A percentile compares a stretch with the other conserved stretches of the same genome.
Evolutionary conservation across 305 asterid genomes (phyloP).

Genomic region (Coffea humblotiana): DNA sequence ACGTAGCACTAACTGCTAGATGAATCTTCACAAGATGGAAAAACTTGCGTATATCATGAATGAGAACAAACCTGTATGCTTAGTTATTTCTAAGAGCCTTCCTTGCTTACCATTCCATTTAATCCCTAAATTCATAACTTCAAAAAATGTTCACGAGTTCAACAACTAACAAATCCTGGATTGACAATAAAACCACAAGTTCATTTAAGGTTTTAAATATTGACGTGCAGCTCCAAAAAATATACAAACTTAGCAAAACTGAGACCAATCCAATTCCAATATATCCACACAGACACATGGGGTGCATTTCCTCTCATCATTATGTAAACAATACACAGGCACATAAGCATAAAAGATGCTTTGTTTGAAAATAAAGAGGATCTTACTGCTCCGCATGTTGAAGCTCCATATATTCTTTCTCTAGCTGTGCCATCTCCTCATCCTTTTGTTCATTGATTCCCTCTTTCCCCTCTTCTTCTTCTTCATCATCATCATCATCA

Average conservation of each 20-base stretch:
- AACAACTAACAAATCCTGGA: neutral
- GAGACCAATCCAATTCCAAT: neutral
- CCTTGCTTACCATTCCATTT: neutral
- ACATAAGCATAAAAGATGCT: neutral
- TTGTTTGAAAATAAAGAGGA: neutral
- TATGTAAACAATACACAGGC: neutral
- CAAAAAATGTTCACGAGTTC: neutral
- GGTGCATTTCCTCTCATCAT: no score
- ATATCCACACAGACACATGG: neutral
- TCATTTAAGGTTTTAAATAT: neutral
- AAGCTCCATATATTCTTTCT: constrained; percentile 68
- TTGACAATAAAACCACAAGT: neutral
- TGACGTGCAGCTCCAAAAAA: neutral
- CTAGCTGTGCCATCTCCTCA: constrained; percentile 74
- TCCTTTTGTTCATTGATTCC: constrained; percentile 39
- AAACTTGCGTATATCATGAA: neutral
- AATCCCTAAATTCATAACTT: neutral
- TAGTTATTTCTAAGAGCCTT: neutral
- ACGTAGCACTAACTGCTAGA: neutral
- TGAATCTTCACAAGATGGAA: neutral
- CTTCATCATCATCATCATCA: constrained; percentile 8
- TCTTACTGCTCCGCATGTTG: constrained; percentile 77
- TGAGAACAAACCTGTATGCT: neutral
- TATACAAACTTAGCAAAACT: no score
- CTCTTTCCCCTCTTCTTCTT: constrained; percentile 27